These are phyloP conservation scores for Clonostachys byssicola DNA, from an alignment of 2,329 filamentous ascomycete species.

Conservation along the genomic window DNA sequence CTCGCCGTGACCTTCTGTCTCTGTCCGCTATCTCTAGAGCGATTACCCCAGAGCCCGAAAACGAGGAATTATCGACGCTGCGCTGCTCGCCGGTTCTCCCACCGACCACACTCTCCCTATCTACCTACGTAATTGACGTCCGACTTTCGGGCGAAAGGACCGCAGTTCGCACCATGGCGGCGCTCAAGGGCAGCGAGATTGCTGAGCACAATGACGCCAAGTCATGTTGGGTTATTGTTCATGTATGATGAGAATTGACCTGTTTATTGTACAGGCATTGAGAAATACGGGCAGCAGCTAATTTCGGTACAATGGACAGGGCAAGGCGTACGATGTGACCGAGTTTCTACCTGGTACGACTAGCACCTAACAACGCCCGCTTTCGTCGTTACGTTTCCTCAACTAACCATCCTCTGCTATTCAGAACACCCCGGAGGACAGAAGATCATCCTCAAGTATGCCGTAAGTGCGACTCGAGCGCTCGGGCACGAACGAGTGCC, in stretches of 20 bases:
- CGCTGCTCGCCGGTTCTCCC: no score
- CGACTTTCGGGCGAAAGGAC: no score
- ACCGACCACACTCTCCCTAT: no score
- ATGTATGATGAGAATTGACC: conserved; percentile 40
- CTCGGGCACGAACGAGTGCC: no score
- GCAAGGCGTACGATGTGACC: conserved; percentile 85
- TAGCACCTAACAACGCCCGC: background rate
- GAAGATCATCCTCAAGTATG: conserved; percentile 96
- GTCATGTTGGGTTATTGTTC: conserved; percentile 89
- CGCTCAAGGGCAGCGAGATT: conserved; percentile 47
- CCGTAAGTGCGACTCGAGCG: conserved; percentile 35
- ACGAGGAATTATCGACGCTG: no score
- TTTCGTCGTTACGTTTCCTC: no score
- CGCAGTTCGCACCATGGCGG: conserved; percentile 13
- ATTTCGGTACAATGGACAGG: conserved; percentile 27
- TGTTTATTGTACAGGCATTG: background rate
- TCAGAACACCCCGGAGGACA: conserved; percentile 81
- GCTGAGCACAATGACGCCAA: conserved; percentile 74
- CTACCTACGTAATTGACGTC: no score
- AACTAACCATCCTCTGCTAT: no score
- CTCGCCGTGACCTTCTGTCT: no score
- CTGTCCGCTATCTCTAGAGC: no score
- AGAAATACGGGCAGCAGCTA: background rate
- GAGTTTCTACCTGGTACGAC: conserved; percentile 72
- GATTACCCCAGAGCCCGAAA: no score